Evolutionary conservation across 495 filamentous ascomycete genomes (phyloP).

Genomic region (Ramalina peruviana): DNA sequence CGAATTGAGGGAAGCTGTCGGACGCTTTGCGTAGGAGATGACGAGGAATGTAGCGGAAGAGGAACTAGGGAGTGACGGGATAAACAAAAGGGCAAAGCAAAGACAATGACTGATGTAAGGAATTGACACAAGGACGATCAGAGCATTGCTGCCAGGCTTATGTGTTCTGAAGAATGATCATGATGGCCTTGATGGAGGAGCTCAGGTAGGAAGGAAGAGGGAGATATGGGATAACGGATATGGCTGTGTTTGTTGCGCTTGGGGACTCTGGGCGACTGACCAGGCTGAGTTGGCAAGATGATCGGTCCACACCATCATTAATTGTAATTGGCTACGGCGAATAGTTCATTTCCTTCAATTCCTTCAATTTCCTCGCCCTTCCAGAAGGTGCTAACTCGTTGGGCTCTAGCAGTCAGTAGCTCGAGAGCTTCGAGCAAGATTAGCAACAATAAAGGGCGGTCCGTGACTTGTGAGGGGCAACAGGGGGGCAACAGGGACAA

Average conservation of each 20-base stretch:
- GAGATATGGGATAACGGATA: slow-evolving; percentile 8
- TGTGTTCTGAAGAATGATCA: slow-evolving; percentile 13
- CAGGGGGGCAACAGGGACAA: no score
- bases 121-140: slow-evolving; percentile 19
- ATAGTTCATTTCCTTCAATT: no score
- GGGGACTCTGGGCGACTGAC: not conserved
- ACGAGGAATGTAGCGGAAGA: slow-evolving; percentile 9
- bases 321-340: no score
- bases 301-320: no score
- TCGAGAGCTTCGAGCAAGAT: no score
- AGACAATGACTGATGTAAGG: slow-evolving; percentile 19
- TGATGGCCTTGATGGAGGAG: slow-evolving; percentile 7
- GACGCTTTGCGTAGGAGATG: not conserved
- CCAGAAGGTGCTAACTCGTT: no score
- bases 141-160: slow-evolving; percentile 13
- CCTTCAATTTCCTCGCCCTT: no score
- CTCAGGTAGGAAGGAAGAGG: slow-evolving; percentile 11
- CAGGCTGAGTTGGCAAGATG: no score
- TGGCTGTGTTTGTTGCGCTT: not conserved
- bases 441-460: no score
- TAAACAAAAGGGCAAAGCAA: slow-evolving; percentile 11
- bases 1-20: not conserved
- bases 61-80: slow-evolving; percentile 14
- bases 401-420: no score
- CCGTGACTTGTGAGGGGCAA: no score